These are phyloP conservation scores for Mortierella sp. DNA, from an alignment of 371 early-diverging fungal genomes.

Conservation along the genomic window DNA sequence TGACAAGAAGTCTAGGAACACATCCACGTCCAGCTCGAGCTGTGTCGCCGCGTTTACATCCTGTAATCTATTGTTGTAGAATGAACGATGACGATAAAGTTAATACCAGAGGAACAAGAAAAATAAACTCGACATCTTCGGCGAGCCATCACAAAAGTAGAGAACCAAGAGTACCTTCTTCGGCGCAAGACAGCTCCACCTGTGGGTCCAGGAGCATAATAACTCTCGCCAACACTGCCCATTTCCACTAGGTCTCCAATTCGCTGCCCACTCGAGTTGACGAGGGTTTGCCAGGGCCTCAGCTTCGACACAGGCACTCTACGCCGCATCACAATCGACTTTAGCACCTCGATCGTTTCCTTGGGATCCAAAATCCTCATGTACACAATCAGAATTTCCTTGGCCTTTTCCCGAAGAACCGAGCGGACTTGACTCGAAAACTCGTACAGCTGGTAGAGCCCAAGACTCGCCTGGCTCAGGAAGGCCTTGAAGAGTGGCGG, in stretches of 20 bases:
- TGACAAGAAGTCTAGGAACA: slow-evolving; percentile 73
- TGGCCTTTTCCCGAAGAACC: slow-evolving; percentile 61
- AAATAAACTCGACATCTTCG: not conserved
- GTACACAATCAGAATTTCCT: slow-evolving; percentile 67
- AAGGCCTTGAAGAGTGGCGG: slow-evolving; percentile 70
- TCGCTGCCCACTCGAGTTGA: slow-evolving; percentile 24
- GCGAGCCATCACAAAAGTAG: not conserved
- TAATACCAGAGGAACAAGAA: not conserved
- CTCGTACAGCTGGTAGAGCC: slow-evolving; percentile 75
- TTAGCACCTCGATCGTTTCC: slow-evolving; percentile 66
- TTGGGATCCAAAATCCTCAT: slow-evolving; percentile 65
- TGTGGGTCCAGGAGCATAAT: slow-evolving; percentile 70
- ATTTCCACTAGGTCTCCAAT: slow-evolving; percentile 54
- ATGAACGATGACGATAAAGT: not conserved
- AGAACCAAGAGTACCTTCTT: slow-evolving; percentile 34
- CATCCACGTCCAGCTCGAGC: slow-evolving; percentile 66
- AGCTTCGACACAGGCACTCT: slow-evolving; percentile 24
- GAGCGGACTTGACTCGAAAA: slow-evolving; percentile 67
- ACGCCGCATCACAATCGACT: slow-evolving; percentile 66
- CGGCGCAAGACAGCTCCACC: slow-evolving; percentile 69
- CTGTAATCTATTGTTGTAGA: slow-evolving; percentile 5
- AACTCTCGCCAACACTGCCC: slow-evolving; percentile 63
- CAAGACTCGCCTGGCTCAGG: slow-evolving; percentile 62
- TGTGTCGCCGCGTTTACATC: slow-evolving; percentile 62
- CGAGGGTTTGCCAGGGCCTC: slow-evolving; percentile 32